Percentiles rank a stretch among this genome's conserved stretches.
phyloP scores from a whole-genome alignment of 2,329 filamentous ascomycete species.

The Pseudomassariella vexata region DNA sequence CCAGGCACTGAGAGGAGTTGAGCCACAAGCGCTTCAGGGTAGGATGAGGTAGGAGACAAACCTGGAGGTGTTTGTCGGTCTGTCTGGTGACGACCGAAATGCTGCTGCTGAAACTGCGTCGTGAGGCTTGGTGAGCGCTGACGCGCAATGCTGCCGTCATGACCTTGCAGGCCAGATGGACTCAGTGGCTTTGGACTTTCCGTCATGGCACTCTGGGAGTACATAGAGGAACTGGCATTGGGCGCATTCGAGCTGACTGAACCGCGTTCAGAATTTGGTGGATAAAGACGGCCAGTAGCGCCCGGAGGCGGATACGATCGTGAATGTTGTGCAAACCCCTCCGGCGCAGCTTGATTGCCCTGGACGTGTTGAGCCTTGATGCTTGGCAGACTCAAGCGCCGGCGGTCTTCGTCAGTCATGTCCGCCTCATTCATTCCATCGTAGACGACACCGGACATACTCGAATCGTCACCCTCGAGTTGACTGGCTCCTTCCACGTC shows the following conservation, averaged over 20 bases:
- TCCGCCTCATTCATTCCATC: constrained; percentile 56
- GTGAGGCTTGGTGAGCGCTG: constrained; percentile 63
- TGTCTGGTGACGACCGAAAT: constrained; percentile 51
- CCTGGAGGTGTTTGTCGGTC: constrained; percentile 51
- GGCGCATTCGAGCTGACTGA: constrained; percentile 49
- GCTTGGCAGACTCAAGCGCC: constrained; percentile 66
- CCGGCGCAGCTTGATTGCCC: constrained; percentile 37
- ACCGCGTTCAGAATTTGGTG: constrained; percentile 53
- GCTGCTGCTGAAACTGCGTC: constrained; percentile 60
- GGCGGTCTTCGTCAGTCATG: constrained; percentile 51
- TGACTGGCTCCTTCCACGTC: constrained; percentile 54
- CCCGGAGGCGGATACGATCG: constrained; percentile 71
- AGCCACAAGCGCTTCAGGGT: constrained; percentile 15
- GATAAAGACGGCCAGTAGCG: constrained; percentile 51
- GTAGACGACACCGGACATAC: constrained; percentile 52
- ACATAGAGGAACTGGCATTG: constrained; percentile 53
- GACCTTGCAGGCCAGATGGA: constrained; percentile 46
- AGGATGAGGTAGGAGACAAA: constrained; percentile 31
- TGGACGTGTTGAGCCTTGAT: constrained; percentile 68
- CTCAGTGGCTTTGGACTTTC: constrained; percentile 84
- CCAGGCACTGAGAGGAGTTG: constrained; percentile 21
- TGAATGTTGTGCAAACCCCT: constrained; percentile 54
- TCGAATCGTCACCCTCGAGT: constrained; percentile 45
- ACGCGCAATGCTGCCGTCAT: constrained; percentile 47
- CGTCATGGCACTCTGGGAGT: constrained; percentile 68